phyloP scores from a whole-genome alignment of 257 asterid genomes.

The Scutellaria galericulata region DNA sequence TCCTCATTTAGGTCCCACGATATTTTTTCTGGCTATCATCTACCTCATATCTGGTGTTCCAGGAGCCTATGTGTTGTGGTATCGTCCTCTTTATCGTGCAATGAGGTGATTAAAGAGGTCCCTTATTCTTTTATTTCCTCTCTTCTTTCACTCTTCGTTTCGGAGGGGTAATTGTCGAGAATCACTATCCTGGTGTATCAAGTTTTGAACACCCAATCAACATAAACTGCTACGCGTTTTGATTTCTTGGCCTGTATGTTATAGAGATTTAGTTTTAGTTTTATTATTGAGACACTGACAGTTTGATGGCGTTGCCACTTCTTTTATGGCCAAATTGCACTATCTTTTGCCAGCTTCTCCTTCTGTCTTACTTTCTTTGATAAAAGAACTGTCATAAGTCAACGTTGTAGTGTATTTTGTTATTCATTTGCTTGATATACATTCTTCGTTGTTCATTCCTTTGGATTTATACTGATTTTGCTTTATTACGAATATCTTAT shows the following conservation, averaged over 20 bases:
- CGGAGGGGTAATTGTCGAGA: too few species aligned
- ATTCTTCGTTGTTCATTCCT: background rate
- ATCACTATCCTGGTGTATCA: background rate
- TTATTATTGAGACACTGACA: background rate
- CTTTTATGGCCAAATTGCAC: slow-evolving; percentile 1
- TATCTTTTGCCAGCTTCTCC: background rate
- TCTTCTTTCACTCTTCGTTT: background rate
- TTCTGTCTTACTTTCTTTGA: slow-evolving; percentile 1
- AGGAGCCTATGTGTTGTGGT: slow-evolving; percentile 89
- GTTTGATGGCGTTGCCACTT: background rate
- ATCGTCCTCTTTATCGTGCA: slow-evolving; percentile 98
- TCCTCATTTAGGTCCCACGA: slow-evolving; percentile 63
- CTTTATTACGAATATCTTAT: slow-evolving; percentile 2
- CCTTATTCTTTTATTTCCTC: slow-evolving; percentile 3
- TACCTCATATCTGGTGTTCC: slow-evolving; percentile 88
- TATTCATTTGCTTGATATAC: background rate
- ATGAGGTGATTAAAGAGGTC: slow-evolving; percentile 60
- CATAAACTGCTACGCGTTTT: background rate
- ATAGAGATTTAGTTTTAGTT: background rate
- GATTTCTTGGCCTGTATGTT: background rate
- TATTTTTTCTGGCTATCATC: slow-evolving; percentile 83
- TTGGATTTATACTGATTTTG: slow-evolving; percentile 1
- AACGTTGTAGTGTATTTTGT: background rate
- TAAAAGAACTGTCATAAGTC: background rate
- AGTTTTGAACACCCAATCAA: background rate